Evolutionary conservation across 2,329 filamentous ascomycete genomes (phyloP), one percentile per base, ranked within the genome.

Genomic region (Aureobasidium sp.): DNA sequence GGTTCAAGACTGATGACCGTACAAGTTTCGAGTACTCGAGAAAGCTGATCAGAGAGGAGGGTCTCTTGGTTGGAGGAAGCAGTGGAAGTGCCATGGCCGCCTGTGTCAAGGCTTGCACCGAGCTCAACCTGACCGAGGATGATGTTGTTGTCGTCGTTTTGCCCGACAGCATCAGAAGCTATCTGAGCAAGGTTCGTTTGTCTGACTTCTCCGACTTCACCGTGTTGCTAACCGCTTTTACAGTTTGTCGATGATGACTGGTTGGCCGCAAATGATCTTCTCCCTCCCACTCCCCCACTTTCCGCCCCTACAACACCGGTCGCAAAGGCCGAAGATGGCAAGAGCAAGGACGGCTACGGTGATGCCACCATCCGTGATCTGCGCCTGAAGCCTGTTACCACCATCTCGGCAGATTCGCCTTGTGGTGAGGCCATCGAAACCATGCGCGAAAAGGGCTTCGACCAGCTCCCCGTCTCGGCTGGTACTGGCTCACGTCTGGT

Each of bases 381-480:
- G 17, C 86, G 93, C 63, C 81, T 99, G 62, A 99, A 96, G 78
- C 94, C 94, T 37, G 89, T 99, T 61, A 95, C 91, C 27, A 95
- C 92, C 9, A 83, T 99, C 59, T 78, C 85, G 25, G 81, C 86
- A 29, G 81, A 81, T 57, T 86, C 86, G 33, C 75, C 84, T 2
- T 95, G 92, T 76, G 83, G 89, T 64, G 89, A 93, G 66, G 94
- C 95, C 57, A 91, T 97, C 65, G 94, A 99, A 78, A 92, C 89
- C 63, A 97, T 99, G 94, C 90, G 93, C 67, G 94, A 99, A 70
- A 95, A 94, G 78, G 90, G 91, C 64, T 99, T 96, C 73, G 95
- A 99, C 71, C 95, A 99, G 76, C 87, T 99, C 43, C 94, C 94
- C 45, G 94, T 99, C 17, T 81, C 85, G 0, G 77, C 85, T 19